Base-by-base conservation (phyloP, 495 filamentous ascomycete species). In the Hyaloscypha variabilis region DNA sequence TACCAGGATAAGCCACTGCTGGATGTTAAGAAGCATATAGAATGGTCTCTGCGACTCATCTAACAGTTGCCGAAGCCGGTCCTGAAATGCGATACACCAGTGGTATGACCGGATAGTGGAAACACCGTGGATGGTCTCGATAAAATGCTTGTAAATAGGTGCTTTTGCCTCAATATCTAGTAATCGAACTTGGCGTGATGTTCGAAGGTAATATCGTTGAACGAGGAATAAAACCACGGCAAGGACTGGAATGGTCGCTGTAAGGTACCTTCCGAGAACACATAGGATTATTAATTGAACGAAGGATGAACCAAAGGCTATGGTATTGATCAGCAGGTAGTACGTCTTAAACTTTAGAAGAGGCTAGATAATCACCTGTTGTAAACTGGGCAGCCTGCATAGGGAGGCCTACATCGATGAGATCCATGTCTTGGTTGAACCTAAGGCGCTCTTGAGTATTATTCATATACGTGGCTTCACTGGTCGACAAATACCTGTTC, bases 181-280 rank as follows among this genome's bases (percentile, higher is more conserved):
- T 51, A 86, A 77, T 26, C 87, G 84, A 13, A 90, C 70, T 69
- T 89, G 87, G 1, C 86, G 81, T 0, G 86, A 88, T 2, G 87
- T 89, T 11, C 82, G 78, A 10, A 90, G 77, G 64, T 90, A 90
- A 28, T 83, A 74, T 58, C 83, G 85, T 65, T 89, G 85, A 6
- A 90, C 80, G 1, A 81, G 6, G 49, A 72, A 85, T 17, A 85
- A 28, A 6, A 77, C 55, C 3, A 71, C 72, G 56, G 81, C 79
- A 67, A 86, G 84, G 21, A 83, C 81, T n/a, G 84, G 77, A 0
- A 87, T 68, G 2, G 82, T 83, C 14, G 36, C 53, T 2, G 31
- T 30, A 14, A 51, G 10, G 21, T 54, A 63, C n/a, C 5, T 4
- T 6, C 23, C 28, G 60, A 8, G 14, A 8, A 54, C 49, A n/a